Evolutionary conservation across 2,329 filamentous ascomycete species (phyloP).

Genomic region (Trichoderma arundinaceum): DNA sequence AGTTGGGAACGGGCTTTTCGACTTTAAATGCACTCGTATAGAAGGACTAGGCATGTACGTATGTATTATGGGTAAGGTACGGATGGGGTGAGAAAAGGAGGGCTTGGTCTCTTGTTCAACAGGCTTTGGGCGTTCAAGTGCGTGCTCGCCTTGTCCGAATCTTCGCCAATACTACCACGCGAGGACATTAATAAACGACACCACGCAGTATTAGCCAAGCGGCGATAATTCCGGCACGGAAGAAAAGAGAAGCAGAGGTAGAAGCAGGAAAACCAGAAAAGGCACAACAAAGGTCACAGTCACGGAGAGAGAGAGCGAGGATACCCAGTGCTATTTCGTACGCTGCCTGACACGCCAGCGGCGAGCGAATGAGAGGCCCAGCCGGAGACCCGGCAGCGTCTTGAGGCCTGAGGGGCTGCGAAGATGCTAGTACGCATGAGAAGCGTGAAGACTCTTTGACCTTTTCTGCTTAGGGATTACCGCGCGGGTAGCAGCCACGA

Average conservation of each 20-base stretch:
- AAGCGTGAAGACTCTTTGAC: neutral
- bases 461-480: slow-evolving; percentile 27
- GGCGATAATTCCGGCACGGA: slow-evolving; percentile 15
- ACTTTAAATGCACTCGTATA: neutral
- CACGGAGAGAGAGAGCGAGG: neutral
- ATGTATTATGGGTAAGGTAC: neutral
- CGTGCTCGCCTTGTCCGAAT: slow-evolving; percentile 10
- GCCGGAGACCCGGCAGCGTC: neutral
- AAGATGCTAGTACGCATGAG: neutral
- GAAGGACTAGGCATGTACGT: neutral
- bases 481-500: slow-evolving; percentile 26
- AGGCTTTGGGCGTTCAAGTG: neutral
- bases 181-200: slow-evolving; percentile 4
- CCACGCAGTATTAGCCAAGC: slow-evolving; percentile 3
- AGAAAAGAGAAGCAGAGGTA: neutral
- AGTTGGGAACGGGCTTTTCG: neutral
- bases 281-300: no score
- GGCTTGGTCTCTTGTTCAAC: neutral
- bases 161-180: neutral
- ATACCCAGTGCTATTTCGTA: neutral
- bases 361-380: neutral
- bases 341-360: neutral
- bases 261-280: neutral
- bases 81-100: neutral
- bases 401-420: neutral